Percentiles rank a stretch among this genome's conserved stretches.
Conservation (phyloP, 306 rosid species). For the Fagus crenata region DNA sequence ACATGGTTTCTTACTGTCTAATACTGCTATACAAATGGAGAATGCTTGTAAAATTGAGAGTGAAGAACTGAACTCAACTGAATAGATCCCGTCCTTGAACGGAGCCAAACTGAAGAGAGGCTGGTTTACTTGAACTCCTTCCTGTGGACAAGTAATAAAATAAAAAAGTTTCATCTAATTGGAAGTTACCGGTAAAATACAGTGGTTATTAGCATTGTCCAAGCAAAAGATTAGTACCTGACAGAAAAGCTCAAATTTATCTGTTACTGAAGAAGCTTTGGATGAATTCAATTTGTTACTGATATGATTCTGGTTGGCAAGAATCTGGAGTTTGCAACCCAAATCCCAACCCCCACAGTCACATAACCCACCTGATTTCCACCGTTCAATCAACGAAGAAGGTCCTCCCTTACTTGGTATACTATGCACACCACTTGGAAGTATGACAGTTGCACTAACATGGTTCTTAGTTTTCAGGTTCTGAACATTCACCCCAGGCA, state of each 20-base stretch:
- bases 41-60: constrained; percentile 82
- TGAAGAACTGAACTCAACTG: constrained; percentile 72
- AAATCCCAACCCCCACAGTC: constrained; percentile 99
- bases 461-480: constrained; percentile 31
- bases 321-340: constrained; percentile 79
- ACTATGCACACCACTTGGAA: constrained; percentile 88
- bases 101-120: constrained; percentile 54
- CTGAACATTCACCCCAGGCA: constrained; percentile 20
- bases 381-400: constrained; percentile 87
- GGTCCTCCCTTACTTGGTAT: constrained; percentile 95
- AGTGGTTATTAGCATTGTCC: constrained; percentile 12
- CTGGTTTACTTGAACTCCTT: constrained; percentile 51
- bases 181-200: constrained; percentile 2
- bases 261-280: constrained; percentile 34
- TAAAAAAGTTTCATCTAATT: constrained; percentile 18
- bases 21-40: constrained; percentile 77
- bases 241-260: constrained; percentile 63
- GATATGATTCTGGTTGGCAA: constrained; percentile 50
- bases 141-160: constrained; percentile 51
- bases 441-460: constrained; percentile 64
- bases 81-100: constrained; percentile 68
- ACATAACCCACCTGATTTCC: constrained; percentile 91
- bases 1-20: constrained; percentile 60
- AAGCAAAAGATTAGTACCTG: constrained; percentile 55
- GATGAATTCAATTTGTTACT: constrained; percentile 43